Evolutionary conservation across 306 rosid species (phyloP).

Genomic region (Inga leiocalycina): DNA sequence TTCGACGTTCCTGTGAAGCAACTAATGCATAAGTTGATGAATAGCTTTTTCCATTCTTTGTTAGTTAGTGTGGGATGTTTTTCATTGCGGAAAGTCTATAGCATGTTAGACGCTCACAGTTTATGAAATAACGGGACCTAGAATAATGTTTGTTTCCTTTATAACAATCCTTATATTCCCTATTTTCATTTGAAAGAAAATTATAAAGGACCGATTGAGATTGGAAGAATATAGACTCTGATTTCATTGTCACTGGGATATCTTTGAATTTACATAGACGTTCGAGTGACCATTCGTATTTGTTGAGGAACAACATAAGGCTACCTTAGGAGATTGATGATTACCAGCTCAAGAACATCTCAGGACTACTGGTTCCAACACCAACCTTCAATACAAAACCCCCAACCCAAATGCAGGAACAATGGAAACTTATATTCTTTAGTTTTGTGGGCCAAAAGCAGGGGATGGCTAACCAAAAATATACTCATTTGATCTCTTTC

Average conservation of each 20-base stretch:
- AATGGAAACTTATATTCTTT: background rate
- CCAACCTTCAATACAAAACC: background rate
- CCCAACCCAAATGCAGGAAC: background rate
- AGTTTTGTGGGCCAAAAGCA: background rate
- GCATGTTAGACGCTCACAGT: background rate
- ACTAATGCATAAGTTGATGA: constrained; percentile 36
- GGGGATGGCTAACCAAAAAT: background rate
- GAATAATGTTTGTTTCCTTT: background rate
- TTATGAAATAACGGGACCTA: background rate
- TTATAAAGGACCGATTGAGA: background rate
- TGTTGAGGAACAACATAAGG: background rate
- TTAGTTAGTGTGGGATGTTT: background rate
- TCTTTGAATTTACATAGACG: background rate
- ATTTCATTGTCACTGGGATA: background rate
- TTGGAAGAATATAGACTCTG: background rate
- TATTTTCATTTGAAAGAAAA: background rate
- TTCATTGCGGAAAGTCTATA: background rate
- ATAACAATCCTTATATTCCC: background rate
- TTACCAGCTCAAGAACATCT: background rate
- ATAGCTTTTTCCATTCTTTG: background rate
- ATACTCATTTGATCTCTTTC: background rate
- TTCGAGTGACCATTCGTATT: background rate
- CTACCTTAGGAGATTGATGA: background rate
- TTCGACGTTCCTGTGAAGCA: constrained; percentile 60
- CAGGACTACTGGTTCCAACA: background rate